Conservation (phyloP, 2,329 filamentous ascomycete species). For the Aspergillus melleus region DNA sequence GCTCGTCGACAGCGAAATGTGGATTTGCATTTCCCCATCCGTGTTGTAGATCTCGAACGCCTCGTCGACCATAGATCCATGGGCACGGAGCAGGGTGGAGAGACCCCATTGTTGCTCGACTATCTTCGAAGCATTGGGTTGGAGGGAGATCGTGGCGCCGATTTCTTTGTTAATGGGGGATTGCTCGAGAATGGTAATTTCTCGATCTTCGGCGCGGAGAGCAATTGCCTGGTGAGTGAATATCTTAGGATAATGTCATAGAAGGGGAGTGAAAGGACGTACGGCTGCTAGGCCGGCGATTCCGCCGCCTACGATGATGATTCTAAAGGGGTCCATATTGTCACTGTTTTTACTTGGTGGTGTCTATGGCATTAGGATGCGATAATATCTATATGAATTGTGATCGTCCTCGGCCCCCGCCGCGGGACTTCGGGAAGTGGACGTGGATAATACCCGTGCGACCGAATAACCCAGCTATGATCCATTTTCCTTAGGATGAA, state of each 20-base stretch:
- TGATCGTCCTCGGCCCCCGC: no score
- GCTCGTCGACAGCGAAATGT: constrained; percentile 15
- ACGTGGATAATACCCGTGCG: no score
- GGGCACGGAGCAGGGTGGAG: neutral
- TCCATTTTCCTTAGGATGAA: no score
- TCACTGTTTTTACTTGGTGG: neutral
- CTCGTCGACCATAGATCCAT: constrained; percentile 21
- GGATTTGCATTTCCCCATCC: constrained; percentile 19
- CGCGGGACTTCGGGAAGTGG: no score
- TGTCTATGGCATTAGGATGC: neutral
- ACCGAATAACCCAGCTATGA: no score
- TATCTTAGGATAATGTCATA: no score
- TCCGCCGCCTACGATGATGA: constrained; percentile 53
- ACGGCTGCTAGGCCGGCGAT: constrained; percentile 36
- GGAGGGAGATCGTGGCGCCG: constrained; percentile 50
- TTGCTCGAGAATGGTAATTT: constrained; percentile 25
- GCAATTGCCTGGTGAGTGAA: constrained; percentile 23
- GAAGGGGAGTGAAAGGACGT: neutral
- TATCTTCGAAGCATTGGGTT: constrained; percentile 39
- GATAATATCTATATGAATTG: neutral
- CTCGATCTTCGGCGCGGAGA: constrained; percentile 19
- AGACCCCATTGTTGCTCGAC: constrained; percentile 13
- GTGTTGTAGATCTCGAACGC: constrained; percentile 29
- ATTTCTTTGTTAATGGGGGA: constrained; percentile 38
- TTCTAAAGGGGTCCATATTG: constrained; percentile 32